Evolutionary conservation across 306 rosid genomes (phyloP).

Genomic region (Trifolium repens): DNA sequence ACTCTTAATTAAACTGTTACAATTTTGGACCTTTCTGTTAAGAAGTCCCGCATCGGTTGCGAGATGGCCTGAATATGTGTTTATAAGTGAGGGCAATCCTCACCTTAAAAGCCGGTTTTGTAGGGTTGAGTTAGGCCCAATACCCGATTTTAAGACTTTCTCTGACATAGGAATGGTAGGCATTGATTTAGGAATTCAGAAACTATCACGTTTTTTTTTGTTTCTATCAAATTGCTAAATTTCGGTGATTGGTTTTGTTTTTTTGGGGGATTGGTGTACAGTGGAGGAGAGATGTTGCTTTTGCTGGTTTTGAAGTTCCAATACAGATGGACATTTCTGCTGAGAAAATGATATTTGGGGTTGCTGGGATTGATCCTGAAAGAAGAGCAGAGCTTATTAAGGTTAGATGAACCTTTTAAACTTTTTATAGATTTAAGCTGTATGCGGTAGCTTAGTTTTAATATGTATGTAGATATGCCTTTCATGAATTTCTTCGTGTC

Average conservation of each 20-base stretch:
- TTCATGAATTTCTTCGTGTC: not conserved
- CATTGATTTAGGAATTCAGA: slow-evolving; percentile 7
- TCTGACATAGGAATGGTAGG: not conserved
- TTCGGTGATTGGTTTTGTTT: slow-evolving; percentile 8
- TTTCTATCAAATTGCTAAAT: not conserved
- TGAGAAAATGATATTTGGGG: slow-evolving; percentile 81
- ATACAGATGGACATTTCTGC: slow-evolving; percentile 95
- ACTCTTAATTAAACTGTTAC: not conserved
- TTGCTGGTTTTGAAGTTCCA: slow-evolving; percentile 90
- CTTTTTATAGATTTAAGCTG: not conserved
- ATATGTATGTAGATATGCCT: not conserved
- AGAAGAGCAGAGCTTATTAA: slow-evolving; percentile 85
- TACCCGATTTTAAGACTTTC: not conserved
- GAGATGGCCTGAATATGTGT: no score
- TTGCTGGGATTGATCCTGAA: slow-evolving; percentile 69
- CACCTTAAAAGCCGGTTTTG: no score
- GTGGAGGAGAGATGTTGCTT: slow-evolving; percentile 97
- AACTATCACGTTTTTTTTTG: not conserved
- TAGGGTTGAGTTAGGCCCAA: no score
- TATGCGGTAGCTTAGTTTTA: slow-evolving; percentile 6
- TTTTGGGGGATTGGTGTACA: slow-evolving; percentile 25
- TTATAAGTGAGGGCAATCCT: no score
- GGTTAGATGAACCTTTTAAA: slow-evolving; percentile 48
- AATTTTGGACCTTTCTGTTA: not conserved
- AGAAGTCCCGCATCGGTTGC: no score